Conservation (phyloP, 352 stramenopile genomes). For the Phytophthora vignae region DNA sequence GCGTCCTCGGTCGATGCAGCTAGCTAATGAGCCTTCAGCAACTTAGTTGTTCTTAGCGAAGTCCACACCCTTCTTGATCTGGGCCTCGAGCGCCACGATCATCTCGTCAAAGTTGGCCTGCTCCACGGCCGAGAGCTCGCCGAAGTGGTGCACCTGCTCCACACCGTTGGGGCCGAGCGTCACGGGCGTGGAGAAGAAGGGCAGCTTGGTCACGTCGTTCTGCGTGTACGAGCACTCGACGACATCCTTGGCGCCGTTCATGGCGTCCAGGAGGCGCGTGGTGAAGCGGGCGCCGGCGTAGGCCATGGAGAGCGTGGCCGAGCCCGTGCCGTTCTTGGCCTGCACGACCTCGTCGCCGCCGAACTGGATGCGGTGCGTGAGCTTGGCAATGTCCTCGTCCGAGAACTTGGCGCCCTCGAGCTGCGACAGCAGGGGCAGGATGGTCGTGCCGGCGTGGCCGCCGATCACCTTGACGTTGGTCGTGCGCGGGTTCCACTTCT, state of each 20-base stretch:
- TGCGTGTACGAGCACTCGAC: conserved; percentile 98
- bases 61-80: conserved; percentile 90
- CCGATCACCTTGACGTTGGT: conserved; percentile 97
- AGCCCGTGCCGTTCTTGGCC: conserved; percentile 97
- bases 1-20: not conserved
- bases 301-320: conserved; percentile 99
- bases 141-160: conserved; percentile 95
- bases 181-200: conserved; percentile 96
- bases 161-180: conserved; percentile 97
- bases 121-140: conserved; percentile 83
- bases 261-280: conserved; percentile 92
- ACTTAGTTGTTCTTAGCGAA: conserved; percentile 81
- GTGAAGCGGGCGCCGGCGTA: conserved; percentile 98
- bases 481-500: conserved; percentile 78
- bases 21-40: conserved; percentile 10
- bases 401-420: conserved; percentile 93
- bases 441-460: conserved; percentile 99
- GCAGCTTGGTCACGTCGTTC: conserved; percentile 94
- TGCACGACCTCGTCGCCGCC: conserved; percentile 96
- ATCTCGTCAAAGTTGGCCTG: conserved; percentile 92
- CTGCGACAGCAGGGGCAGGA: conserved; percentile 98
- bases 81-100: conserved; percentile 86
- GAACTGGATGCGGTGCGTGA: conserved; percentile 98
- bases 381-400: conserved; percentile 93
- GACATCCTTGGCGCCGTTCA: conserved; percentile 95